Conservation (phyloP, 768 basidiomycete species). For the Auricularia cornea region DNA sequence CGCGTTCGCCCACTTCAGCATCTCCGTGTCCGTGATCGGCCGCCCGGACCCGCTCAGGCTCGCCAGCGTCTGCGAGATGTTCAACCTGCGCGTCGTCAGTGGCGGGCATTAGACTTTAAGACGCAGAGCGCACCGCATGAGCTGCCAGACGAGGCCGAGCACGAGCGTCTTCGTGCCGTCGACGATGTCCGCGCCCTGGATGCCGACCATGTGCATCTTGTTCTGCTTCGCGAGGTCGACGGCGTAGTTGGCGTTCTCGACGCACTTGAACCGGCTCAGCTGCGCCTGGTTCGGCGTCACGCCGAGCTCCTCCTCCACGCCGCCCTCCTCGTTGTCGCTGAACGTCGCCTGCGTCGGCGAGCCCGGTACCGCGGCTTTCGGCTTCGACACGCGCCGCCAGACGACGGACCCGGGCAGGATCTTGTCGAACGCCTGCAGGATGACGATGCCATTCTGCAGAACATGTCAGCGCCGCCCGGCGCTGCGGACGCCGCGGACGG, state of each 20-base stretch:
- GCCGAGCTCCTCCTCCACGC: slow-evolving; percentile 57
- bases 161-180: slow-evolving; percentile 90
- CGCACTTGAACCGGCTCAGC: slow-evolving; percentile 91
- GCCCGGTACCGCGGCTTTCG: slow-evolving; percentile 54
- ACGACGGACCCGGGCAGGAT: slow-evolving; percentile 85
- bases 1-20: slow-evolving; percentile 92
- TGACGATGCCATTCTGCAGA: slow-evolving; percentile 63
- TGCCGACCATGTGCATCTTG: slow-evolving; percentile 92
- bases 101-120: slow-evolving; percentile 9
- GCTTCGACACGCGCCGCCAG: slow-evolving; percentile 95
- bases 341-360: slow-evolving; percentile 26
- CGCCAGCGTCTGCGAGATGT: slow-evolving; percentile 83
- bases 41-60: slow-evolving; percentile 62
- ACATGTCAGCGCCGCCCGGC: too few species aligned
- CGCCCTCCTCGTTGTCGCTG: slow-evolving; percentile 41
- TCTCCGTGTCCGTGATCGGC: slow-evolving; percentile 85
- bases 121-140: slow-evolving; percentile 60
- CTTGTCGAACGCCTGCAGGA: slow-evolving; percentile 96
- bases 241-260: slow-evolving; percentile 96
- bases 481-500: slow-evolving; percentile 6
- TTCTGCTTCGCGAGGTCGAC: slow-evolving; percentile 91
- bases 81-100: slow-evolving; percentile 32
- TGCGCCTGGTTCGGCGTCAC: slow-evolving; percentile 77
- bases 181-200: slow-evolving; percentile 95
- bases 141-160: slow-evolving; percentile 94